phyloP scores from a whole-genome alignment of 768 basidiomycete genomes.

The Mycena polygramma region DNA sequence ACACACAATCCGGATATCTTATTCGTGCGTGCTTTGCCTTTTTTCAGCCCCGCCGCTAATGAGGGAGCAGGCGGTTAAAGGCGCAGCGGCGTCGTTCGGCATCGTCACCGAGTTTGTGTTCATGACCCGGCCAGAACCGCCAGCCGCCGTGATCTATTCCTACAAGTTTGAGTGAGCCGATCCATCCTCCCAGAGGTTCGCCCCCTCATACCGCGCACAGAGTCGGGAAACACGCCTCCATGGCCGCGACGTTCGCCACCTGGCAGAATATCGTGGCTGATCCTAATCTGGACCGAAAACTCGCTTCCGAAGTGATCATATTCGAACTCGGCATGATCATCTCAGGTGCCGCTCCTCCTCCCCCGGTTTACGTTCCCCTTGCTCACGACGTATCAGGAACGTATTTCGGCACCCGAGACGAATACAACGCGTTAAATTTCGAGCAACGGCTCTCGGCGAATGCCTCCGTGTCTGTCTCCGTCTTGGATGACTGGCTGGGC shows the following conservation, averaged over 20 bases:
- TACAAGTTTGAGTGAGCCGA: conserved; percentile 25
- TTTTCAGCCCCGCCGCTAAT: neutral
- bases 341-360: conserved; percentile 8
- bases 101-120: conserved; percentile 46
- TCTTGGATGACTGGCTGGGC: conserved; percentile 30
- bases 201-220: neutral
- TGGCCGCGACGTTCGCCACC: conserved; percentile 30
- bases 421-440: conserved; percentile 36
- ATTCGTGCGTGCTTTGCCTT: conserved; percentile 27
- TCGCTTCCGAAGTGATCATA: conserved; percentile 33
- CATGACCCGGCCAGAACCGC: conserved; percentile 43
- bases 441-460: conserved; percentile 21
- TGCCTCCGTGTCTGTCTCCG: conserved; percentile 21
- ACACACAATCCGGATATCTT: conserved; percentile 41
- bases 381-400: conserved; percentile 20
- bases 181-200: too few species aligned
- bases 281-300: conserved; percentile 35
- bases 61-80: conserved; percentile 41
- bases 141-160: conserved; percentile 28
- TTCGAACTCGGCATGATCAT: conserved; percentile 39
- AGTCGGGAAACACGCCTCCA: conserved; percentile 22
- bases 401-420: conserved; percentile 35
- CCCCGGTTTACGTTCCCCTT: too few species aligned
- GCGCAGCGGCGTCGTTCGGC: conserved; percentile 46
- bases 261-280: conserved; percentile 36